phyloP scores from a whole-genome alignment of 179 eudicot species.

The Drosera spatulata region DNA sequence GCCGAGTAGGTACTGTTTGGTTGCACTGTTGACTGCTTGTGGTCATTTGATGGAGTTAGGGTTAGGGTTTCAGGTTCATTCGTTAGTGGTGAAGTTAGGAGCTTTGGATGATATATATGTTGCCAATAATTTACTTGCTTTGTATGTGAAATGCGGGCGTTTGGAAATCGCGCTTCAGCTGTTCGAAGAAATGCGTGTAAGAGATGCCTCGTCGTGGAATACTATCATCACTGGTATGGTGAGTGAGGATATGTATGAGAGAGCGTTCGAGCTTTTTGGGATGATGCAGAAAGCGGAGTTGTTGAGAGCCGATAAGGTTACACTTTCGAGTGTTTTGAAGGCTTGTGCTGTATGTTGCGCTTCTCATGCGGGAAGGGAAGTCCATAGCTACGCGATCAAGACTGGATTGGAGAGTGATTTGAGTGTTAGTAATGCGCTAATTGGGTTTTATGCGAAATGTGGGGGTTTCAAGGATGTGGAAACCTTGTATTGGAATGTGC shows the following conservation, averaged over 20 bases:
- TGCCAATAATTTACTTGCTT: constrained; percentile 52
- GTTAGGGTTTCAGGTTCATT: constrained; percentile 2
- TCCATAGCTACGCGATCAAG: constrained; percentile 57
- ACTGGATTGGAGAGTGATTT: constrained; percentile 36
- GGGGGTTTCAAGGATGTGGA: constrained; percentile 43
- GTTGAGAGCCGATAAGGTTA: constrained; percentile 41
- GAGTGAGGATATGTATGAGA: constrained; percentile 35
- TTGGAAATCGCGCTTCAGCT: constrained; percentile 31
- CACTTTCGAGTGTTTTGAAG: constrained; percentile 55
- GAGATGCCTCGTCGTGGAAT: constrained; percentile 80
- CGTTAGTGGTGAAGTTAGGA: too few relatives aligned
- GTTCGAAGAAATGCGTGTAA: constrained; percentile 59
- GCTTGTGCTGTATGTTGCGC: constrained; percentile 45
- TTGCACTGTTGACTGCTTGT: constrained; percentile 68
- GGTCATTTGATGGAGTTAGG: constrained; percentile 25
- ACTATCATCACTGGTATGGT: constrained; percentile 50
- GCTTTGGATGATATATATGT: constrained; percentile 30
- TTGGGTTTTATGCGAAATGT: constrained; percentile 58
- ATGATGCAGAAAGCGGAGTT: constrained; percentile 33
- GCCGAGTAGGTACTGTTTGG: constrained; percentile 70
- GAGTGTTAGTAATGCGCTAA: constrained; percentile 67
- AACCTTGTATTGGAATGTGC: constrained; percentile 52
- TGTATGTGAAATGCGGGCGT: constrained; percentile 44
- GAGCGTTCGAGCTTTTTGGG: constrained; percentile 40
- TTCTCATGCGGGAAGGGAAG: constrained; percentile 30